Evolutionary conservation across 2,329 filamentous ascomycete species (phyloP).

Genomic region (Scedosporium aurantiacum): DNA sequence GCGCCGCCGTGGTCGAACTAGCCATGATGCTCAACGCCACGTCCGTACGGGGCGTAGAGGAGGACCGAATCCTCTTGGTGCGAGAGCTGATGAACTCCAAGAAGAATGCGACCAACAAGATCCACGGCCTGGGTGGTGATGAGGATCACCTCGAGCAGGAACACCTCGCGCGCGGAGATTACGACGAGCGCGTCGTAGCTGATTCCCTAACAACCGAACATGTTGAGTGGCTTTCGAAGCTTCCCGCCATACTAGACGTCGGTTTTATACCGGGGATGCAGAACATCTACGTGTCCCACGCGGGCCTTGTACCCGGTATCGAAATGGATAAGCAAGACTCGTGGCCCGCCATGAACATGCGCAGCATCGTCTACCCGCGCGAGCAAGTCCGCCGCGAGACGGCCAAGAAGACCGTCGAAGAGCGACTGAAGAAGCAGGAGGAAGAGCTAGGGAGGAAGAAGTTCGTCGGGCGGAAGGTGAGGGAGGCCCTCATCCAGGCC

Average conservation of each 20-base stretch:
- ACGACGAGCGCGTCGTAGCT: slow-evolving; percentile 40
- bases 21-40: slow-evolving; percentile 65
- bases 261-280: slow-evolving; percentile 42
- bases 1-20: slow-evolving; percentile 62
- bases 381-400: slow-evolving; percentile 23
- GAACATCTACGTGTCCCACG: slow-evolving; percentile 64
- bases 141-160: slow-evolving; percentile 15
- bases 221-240: slow-evolving; percentile 55
- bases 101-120: slow-evolving; percentile 9
- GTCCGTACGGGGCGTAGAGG: slow-evolving; percentile 84
- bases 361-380: slow-evolving; percentile 53
- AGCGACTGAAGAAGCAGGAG: slow-evolving; percentile 12
- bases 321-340: slow-evolving; percentile 61
- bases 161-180: slow-evolving; percentile 21
- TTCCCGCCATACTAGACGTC: slow-evolving; percentile 68
- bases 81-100: slow-evolving; percentile 29
- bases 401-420: slow-evolving; percentile 14
- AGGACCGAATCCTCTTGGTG: slow-evolving; percentile 70
- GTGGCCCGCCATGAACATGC: slow-evolving; percentile 84
- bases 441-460: slow-evolving; percentile 7
- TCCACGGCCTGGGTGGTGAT: slow-evolving; percentile 15
- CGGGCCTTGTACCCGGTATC: slow-evolving; percentile 69
- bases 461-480: slow-evolving; percentile 8
- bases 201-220: slow-evolving; percentile 46
- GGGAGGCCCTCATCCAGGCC: slow-evolving; percentile 8